Conservation (phyloP, 306 rosid genomes). For the Comarum palustre region DNA sequence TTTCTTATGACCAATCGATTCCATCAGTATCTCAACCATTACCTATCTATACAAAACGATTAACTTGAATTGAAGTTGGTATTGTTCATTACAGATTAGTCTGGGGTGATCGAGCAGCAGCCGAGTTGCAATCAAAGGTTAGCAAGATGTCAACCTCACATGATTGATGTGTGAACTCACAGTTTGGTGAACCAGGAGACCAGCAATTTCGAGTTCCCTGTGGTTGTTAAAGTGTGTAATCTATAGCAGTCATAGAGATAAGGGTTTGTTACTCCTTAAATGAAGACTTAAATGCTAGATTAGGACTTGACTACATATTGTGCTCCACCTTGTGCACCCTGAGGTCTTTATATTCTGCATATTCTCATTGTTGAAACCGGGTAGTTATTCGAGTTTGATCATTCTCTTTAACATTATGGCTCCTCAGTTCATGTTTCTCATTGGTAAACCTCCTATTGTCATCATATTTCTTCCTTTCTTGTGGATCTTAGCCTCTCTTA, state of each 20-base stretch:
- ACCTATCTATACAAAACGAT: background rate
- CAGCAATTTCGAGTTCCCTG: background rate
- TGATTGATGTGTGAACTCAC: slow-evolving; percentile 10
- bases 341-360: background rate
- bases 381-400: background rate
- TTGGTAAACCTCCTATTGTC: background rate
- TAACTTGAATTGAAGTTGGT: background rate
- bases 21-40: background rate
- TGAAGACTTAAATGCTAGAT: slow-evolving; percentile 5
- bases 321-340: background rate
- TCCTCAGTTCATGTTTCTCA: background rate
- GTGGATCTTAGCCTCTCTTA: background rate
- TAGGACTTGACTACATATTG: background rate
- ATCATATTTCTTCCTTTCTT: background rate
- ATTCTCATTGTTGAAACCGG: background rate
- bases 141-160: background rate
- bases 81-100: background rate
- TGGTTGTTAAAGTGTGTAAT: background rate
- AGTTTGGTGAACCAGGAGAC: background rate
- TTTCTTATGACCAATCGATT: background rate
- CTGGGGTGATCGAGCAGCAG: background rate
- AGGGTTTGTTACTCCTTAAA: background rate
- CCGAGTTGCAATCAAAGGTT: background rate
- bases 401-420: slow-evolving; percentile 4
- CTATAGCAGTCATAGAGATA: background rate